Evolutionary conservation across 192 early-diverging fungal species (phyloP), one percentile per base, ranked within the genome.

Genomic region (Phycomyces nitens): DNA sequence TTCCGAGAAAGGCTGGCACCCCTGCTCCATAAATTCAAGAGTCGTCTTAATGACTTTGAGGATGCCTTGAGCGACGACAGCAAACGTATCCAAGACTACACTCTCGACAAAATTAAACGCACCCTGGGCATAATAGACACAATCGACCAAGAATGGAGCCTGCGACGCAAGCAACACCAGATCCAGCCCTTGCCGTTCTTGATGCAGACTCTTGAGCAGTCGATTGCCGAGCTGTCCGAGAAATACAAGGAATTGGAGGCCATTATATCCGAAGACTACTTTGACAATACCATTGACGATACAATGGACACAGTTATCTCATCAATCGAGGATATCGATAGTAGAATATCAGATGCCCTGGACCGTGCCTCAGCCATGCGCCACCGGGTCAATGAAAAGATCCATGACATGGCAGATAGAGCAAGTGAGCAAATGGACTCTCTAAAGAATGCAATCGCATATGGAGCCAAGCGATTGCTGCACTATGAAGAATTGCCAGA

Each of bases 401-500:
- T 69, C 24, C 39, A 58, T 9, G 51, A 66, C 12, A 63, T 69
- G 0, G 62, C 64, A 18, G 66, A 56, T 39, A 53, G 50, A 5
- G 73, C 73, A 20, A 62, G 43, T 22, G 62, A 74, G 26, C 77
- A 77, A 22, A 73, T 80, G 15, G 75, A 77, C 50, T 71, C 76
- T 38, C 53, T 77, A 20, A 73, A 78, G 44, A 73, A 67, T 26
- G 76, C 80, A 2, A 72, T 78, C 0, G 64, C 77, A 5, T 70
- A 68, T 29, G 84, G 83, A 1, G 79, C 80, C 14, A 79, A 79
- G 51, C 65, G 84, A n/a, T 56, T 86, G 54, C 60, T 86, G 29
- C 52, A 69, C 16, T 86, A 81, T 61, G 82, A 86, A 26, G 84
- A 86, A 53, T 52, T 86, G 18, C 84, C 84, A 23, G 62, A 65